Evolutionary conservation across 306 rosid genomes (phyloP).

Genomic region (Ceratonia siliqua): DNA sequence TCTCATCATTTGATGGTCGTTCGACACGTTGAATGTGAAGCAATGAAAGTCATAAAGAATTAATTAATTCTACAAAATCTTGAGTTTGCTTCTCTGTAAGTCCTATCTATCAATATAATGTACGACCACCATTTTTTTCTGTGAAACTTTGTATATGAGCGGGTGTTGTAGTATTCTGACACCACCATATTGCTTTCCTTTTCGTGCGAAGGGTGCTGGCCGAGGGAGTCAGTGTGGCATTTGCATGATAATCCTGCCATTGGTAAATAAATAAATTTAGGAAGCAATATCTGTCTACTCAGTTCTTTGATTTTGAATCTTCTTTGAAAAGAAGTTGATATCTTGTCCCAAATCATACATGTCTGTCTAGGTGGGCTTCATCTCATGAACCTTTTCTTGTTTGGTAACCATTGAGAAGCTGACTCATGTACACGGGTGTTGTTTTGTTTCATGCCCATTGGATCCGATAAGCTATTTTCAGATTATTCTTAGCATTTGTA

Average conservation of each 20-base stretch:
- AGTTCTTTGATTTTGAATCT: too few species aligned
- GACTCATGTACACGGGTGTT: too few species aligned
- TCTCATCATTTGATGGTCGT: conserved; percentile 17
- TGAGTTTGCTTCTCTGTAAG: not conserved
- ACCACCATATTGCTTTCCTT: not conserved
- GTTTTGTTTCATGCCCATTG: too few species aligned
- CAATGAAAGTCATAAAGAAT: not conserved
- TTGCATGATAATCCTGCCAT: not conserved
- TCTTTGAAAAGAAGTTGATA: too few species aligned
- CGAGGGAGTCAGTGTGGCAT: not conserved
- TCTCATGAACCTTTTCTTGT: too few species aligned
- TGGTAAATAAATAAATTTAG: not conserved
- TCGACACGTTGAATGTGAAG: conserved; percentile 1
- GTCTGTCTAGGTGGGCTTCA: too few species aligned
- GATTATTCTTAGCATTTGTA: too few species aligned
- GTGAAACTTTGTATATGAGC: not conserved
- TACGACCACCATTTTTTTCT: not conserved
- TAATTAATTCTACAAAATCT: not conserved
- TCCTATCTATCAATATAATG: not conserved
- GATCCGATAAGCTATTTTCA: too few species aligned
- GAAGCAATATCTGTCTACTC: not conserved
- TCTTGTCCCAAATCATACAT: too few species aligned
- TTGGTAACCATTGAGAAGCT: too few species aligned
- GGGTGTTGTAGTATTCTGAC: not conserved
- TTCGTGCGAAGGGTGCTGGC: not conserved